Evolutionary conservation across 306 rosid genomes (phyloP).

Genomic region (Cucurbita maxima): DNA sequence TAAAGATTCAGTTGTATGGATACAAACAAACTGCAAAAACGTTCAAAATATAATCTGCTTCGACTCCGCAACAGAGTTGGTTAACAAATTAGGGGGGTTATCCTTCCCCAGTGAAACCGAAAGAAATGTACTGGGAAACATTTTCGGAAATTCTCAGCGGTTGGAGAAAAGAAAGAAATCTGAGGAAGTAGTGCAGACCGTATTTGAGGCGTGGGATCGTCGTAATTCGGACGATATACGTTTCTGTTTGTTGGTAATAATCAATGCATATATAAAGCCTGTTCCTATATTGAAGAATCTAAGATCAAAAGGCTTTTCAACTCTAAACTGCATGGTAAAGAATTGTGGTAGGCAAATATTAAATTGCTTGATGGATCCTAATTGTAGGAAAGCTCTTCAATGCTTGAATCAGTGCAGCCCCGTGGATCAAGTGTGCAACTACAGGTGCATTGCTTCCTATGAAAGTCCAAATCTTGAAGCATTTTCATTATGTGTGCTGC

Average conservation of each 20-base stretch:
- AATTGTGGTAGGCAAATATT: conserved; percentile 72
- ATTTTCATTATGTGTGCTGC: conserved; percentile 77
- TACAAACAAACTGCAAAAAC: conserved; percentile 16
- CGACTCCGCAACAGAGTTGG: conserved; percentile 39
- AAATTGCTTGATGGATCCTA: conserved; percentile 65
- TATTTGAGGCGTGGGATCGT: conserved; percentile 72
- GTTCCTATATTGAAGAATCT: conserved; percentile 66
- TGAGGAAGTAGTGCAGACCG: conserved; percentile 37
- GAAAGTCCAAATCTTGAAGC: conserved; percentile 68
- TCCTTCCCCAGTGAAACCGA: conserved; percentile 23
- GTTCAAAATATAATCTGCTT: conserved; percentile 45
- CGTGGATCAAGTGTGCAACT: conserved; percentile 81
- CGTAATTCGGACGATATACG: conserved; percentile 65
- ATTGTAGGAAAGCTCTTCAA: conserved; percentile 72
- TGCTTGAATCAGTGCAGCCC: conserved; percentile 77
- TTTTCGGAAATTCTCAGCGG: conserved; percentile 18
- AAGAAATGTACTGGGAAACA: conserved; percentile 24
- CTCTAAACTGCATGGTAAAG: conserved; percentile 59
- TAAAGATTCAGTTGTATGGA: conserved; percentile 39
- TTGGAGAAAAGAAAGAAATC: conserved; percentile 27
- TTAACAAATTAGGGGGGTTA: conserved; percentile 56
- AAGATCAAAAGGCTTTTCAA: conserved; percentile 71
- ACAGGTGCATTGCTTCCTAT: conserved; percentile 65
- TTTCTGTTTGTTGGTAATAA: conserved; percentile 61
- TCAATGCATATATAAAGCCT: conserved; percentile 67